These are phyloP conservation scores for Cyclocybe cylindracea DNA, from an alignment of 768 basidiomycete genomes.

Conservation along the genomic window DNA sequence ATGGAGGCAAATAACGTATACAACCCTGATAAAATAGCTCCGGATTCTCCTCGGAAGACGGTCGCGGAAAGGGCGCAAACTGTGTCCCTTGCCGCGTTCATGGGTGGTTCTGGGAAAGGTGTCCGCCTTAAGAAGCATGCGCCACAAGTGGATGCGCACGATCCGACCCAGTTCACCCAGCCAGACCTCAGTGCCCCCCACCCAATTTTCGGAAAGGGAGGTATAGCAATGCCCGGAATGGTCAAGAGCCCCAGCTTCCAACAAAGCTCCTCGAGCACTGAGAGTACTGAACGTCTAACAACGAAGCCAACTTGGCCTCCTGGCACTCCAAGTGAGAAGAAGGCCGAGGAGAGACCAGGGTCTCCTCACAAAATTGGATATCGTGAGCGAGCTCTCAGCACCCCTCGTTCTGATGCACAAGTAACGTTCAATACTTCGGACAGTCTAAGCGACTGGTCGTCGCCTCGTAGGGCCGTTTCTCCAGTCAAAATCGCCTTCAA, in stretches of 20 bases:
- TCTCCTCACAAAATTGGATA: constrained; percentile 39
- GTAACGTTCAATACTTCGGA: constrained; percentile 9
- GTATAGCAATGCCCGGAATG: constrained; percentile 79
- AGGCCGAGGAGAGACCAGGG: constrained; percentile 36
- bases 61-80: constrained; percentile 39
- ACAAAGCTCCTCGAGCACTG: constrained; percentile 3
- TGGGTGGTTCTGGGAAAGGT: constrained; percentile 76
- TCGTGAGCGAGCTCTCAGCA: constrained; percentile 55
- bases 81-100: constrained; percentile 79
- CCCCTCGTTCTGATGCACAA: constrained; percentile 29
- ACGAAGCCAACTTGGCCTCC: constrained; percentile 25
- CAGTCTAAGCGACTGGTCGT: constrained; percentile 17
- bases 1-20: constrained; percentile 25
- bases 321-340: constrained; percentile 20
- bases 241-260: constrained; percentile 24
- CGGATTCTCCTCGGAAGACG: constrained; percentile 16
- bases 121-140: constrained; percentile 73
- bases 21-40: constrained; percentile 19
- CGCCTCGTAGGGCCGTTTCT: constrained; percentile 14
- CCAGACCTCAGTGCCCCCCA: constrained; percentile 59
- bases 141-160: constrained; percentile 67
- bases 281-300: constrained; percentile 12
- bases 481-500: constrained; percentile 12
- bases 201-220: constrained; percentile 75
- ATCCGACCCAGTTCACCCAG: constrained; percentile 69